A percentile compares a stretch with the other conserved stretches of the same genome.
Evolutionary conservation across 2,329 filamentous ascomycete genomes (phyloP).

Genomic region (Clonostachys chloroleuca): DNA sequence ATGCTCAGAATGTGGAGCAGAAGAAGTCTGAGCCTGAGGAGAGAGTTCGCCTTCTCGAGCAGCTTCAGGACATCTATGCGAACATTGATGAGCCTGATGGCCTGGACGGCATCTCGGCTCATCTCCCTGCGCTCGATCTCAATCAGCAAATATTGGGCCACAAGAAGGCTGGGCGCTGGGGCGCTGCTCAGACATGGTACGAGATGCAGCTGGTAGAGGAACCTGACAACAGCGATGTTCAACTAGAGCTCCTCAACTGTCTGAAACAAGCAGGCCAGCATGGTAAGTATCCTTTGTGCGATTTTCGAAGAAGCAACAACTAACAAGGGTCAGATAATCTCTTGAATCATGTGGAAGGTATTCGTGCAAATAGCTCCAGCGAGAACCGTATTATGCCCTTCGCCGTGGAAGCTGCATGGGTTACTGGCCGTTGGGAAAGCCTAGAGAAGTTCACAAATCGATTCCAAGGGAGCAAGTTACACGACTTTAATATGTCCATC

Average conservation of each 20-base stretch:
- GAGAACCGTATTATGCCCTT: conserved; percentile 70
- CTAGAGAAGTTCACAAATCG: conserved; percentile 62
- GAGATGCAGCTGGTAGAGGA: conserved; percentile 81
- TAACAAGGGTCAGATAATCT: conserved; percentile 61
- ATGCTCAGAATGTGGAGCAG: conserved; percentile 56
- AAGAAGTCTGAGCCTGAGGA: conserved; percentile 42
- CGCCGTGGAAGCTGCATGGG: conserved; percentile 89
- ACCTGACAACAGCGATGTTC: conserved; percentile 71
- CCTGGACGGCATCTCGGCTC: conserved; percentile 87
- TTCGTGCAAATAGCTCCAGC: conserved; percentile 49
- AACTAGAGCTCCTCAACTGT: conserved; percentile 80
- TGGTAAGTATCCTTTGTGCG: conserved; percentile 44
- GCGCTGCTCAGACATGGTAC: conserved; percentile 95
- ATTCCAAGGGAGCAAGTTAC: conserved; percentile 40
- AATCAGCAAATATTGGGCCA: conserved; percentile 93
- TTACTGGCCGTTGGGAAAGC: conserved; percentile 75
- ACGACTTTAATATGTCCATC: conserved; percentile 79
- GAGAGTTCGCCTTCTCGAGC: conserved; percentile 65
- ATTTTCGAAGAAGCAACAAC: conserved; percentile 1
- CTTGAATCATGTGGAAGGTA: conserved; percentile 79
- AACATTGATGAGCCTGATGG: conserved; percentile 98
- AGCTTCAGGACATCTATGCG: conserved; percentile 89
- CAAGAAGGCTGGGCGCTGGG: conserved; percentile 88
- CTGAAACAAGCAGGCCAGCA: conserved; percentile 95
- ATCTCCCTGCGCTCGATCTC: conserved; percentile 81